phyloP scores from a whole-genome alignment of 306 rosid genomes.

The Urtica urens region DNA sequence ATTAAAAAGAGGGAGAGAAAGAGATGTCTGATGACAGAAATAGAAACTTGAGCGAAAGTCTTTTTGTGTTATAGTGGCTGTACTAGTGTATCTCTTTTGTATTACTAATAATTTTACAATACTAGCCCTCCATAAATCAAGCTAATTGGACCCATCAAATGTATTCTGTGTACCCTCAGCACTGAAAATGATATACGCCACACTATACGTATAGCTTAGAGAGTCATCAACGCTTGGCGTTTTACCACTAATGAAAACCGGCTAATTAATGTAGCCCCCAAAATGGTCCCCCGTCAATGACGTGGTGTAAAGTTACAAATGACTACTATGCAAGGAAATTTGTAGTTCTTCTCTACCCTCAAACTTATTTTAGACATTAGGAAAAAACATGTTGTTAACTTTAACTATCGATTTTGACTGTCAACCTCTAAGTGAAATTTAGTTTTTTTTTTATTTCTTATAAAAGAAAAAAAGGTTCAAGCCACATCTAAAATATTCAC shows the following conservation, averaged over 20 bases:
- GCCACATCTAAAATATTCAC: too few species aligned
- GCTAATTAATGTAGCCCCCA: constrained; percentile 15
- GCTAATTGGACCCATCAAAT: constrained; percentile 1
- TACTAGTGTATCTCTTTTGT: not conserved
- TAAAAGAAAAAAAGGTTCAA: too few species aligned
- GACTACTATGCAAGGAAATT: too few species aligned
- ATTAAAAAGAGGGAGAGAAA: not conserved
- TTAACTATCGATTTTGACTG: too few species aligned
- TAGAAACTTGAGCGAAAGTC: too few species aligned
- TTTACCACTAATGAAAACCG: constrained; percentile 9
- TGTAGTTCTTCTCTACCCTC: too few species aligned
- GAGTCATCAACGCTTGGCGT: not conserved
- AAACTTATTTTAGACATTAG: too few species aligned
- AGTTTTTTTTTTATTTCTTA: too few species aligned
- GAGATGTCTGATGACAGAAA: not conserved
- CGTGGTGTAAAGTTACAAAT: too few species aligned
- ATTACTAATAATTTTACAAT: not conserved
- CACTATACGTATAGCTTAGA: constrained; percentile 1
- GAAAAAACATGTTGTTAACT: too few species aligned
- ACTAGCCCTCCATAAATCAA: not conserved
- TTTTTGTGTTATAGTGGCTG: not conserved
- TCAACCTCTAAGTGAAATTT: too few species aligned
- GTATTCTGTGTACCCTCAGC: not conserved
- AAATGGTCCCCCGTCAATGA: not conserved
- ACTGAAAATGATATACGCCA: constrained; percentile 8